Conservation (phyloP, 768 basidiomycete species). For the Kwoniella sp. region DNA sequence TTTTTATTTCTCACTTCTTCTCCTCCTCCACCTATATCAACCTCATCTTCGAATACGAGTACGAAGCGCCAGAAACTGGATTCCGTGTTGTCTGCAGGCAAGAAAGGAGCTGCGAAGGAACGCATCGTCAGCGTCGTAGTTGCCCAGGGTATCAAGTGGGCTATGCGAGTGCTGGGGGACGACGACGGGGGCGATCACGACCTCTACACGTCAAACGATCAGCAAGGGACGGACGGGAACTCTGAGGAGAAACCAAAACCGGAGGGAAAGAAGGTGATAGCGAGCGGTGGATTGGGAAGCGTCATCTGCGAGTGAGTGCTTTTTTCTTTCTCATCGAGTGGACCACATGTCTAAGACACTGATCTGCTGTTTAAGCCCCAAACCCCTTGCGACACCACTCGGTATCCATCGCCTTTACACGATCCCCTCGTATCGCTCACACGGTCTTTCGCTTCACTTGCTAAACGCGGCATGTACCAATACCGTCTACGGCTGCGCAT, state of each 20-base stretch:
- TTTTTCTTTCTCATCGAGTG: no score
- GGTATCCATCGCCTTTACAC: constrained; percentile 54
- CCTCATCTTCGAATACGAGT: neutral
- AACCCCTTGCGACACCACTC: constrained; percentile 42
- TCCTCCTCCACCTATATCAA: constrained; percentile 33
- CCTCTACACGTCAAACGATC: neutral
- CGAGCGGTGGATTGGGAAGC: constrained; percentile 33
- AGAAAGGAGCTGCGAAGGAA: constrained; percentile 22
- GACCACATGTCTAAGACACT: no score
- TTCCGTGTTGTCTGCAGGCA: constrained; percentile 1
- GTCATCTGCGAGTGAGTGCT: constrained; percentile 53
- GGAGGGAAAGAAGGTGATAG: constrained; percentile 1
- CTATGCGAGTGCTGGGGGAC: constrained; percentile 41
- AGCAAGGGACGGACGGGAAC: neutral
- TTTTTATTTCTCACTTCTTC: constrained; percentile 51
- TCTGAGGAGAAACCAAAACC: neutral
- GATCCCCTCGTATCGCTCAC: constrained; percentile 43
- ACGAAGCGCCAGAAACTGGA: constrained; percentile 23
- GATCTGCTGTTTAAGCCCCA: no score
- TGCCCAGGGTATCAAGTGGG: constrained; percentile 50
- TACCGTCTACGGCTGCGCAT: constrained; percentile 47
- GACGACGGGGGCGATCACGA: constrained; percentile 13
- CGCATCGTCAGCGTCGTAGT: constrained; percentile 51
- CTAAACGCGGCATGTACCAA: constrained; percentile 42
- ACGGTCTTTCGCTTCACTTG: constrained; percentile 33